Evolutionary conservation across 768 basidiomycete genomes (phyloP), one percentile per base, ranked within the genome.

Genomic region (Macrolepiota fuliginosa): DNA sequence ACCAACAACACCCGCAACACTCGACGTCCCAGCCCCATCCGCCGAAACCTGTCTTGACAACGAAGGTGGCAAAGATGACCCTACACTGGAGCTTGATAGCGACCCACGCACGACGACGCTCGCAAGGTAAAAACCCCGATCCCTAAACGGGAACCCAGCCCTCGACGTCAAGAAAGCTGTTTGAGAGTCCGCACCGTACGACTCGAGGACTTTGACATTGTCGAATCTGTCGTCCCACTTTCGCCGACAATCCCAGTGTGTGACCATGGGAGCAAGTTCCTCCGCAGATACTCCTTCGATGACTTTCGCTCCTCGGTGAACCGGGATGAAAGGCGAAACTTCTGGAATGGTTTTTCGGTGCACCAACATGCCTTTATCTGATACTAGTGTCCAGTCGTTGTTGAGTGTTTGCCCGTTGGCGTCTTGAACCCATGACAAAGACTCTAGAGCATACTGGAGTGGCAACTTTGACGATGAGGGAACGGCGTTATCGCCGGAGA

Each of bases 251-350:
- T 87, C 83, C 42, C 83, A 81, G 63, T 88, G 88, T 7, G 81
- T 81, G 17, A 97, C 80, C 22, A 91, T 82, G 1, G 88, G 80
- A 0, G 86, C 88, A 37, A 98, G 79, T 71, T 99, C 96, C 69
- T 97, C 96, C 0, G 95, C 95, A 1, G 94, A 91, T 11, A 96
- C 84, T 3, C 95, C 94, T 70, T 98, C 92, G 54, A 98, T 89
- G 63, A 98, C 93, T 74, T 92, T 92, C 69, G 90, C 87, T 0
- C 92, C 94, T 66, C 88, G 89, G 72, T 94, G 89, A 2, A 98
- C 86, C 0, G 94, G 93, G 35, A 95, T 85, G 56, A 84, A 77
- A 1, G 89, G 80, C 4, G 94, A 96, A 5, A 96, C 83, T 57
- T 90, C 87, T 0, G 90, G 81, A 6, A 85, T 82, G n/a, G 88